Percentiles rank a stretch among this genome's conserved stretches.
Conservation (phyloP, 1,284 basidiomycete genomes). For the Bondarzewia mesenterica region DNA sequence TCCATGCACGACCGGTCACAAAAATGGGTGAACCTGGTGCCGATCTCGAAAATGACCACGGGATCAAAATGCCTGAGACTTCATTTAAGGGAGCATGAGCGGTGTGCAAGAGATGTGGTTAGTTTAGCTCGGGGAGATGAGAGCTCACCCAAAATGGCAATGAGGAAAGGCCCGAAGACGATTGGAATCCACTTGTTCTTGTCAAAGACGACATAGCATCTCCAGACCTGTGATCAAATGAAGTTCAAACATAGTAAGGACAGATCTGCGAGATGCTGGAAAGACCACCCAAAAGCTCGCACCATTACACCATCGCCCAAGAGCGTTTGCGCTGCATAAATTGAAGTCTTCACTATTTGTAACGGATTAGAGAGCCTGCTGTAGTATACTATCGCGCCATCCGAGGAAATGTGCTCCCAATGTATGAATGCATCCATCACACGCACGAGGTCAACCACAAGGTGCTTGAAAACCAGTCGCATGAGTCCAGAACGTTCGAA, state of each 20-base stretch:
- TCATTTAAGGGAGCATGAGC: not conserved
- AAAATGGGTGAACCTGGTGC: not conserved
- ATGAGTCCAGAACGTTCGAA: not conserved
- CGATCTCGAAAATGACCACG: not conserved
- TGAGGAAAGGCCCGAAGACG: not conserved
- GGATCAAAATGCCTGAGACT: not conserved
- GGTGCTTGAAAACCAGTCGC: not conserved
- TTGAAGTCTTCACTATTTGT: not conserved
- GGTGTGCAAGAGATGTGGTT: not conserved
- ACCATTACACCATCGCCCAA: conserved; percentile 1
- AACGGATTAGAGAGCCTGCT: not conserved
- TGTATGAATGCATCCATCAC: not conserved
- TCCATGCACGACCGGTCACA: not conserved
- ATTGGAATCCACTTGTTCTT: not conserved
- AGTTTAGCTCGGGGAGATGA: not conserved
- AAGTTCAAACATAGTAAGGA: not conserved
- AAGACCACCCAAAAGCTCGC: too few species aligned
- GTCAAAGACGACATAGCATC: conserved; percentile 1
- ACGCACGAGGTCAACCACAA: not conserved
- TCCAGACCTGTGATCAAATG: not conserved
- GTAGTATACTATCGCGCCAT: not conserved
- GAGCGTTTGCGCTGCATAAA: not conserved
- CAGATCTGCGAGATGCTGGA: too few species aligned
- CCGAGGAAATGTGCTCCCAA: not conserved
- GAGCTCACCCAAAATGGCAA: not conserved